phyloP scores from a whole-genome alignment of 257 asterid species.

The Lantana camara region DNA sequence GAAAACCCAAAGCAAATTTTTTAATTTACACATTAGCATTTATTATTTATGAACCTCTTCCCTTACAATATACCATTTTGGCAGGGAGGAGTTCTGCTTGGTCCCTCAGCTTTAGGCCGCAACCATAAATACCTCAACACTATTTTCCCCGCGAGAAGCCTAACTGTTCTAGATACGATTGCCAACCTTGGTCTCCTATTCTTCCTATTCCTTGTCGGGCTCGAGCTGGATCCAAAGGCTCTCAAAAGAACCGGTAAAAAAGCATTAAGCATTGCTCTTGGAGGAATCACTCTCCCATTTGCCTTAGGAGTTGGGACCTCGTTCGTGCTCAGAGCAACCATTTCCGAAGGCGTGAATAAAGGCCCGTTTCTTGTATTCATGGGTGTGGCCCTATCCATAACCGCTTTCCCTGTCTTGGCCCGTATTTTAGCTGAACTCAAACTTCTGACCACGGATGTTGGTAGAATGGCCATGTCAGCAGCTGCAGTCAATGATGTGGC shows the following conservation, averaged over 20 bases:
- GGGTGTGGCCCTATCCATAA: constrained; percentile 73
- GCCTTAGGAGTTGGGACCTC: constrained; percentile 66
- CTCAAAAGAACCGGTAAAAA: constrained; percentile 58
- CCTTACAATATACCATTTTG: constrained; percentile 3
- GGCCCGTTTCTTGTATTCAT: constrained; percentile 67
- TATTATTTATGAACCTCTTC: background rate
- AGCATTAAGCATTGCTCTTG: constrained; percentile 58
- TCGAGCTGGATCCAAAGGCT: constrained; percentile 60
- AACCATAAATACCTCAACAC: constrained; percentile 47
- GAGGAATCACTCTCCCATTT: constrained; percentile 65
- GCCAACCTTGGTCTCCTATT: constrained; percentile 70
- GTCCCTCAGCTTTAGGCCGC: constrained; percentile 71
- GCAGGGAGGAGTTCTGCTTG: constrained; percentile 69
- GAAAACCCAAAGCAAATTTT: background rate
- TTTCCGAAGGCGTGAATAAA: constrained; percentile 48
- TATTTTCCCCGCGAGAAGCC: constrained; percentile 56
- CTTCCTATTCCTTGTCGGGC: constrained; percentile 61
- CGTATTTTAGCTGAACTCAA: constrained; percentile 73
- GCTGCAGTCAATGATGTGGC: constrained; percentile 78
- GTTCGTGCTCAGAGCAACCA: constrained; percentile 49
- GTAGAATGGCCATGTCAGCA: constrained; percentile 78
- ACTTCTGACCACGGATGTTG: constrained; percentile 62
- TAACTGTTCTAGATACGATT: constrained; percentile 59
- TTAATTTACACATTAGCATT: background rate
- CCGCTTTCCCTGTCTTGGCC: constrained; percentile 73